Base-by-base conservation (phyloP, 257 asterid genomes). In the Solanum rostratum region DNA sequence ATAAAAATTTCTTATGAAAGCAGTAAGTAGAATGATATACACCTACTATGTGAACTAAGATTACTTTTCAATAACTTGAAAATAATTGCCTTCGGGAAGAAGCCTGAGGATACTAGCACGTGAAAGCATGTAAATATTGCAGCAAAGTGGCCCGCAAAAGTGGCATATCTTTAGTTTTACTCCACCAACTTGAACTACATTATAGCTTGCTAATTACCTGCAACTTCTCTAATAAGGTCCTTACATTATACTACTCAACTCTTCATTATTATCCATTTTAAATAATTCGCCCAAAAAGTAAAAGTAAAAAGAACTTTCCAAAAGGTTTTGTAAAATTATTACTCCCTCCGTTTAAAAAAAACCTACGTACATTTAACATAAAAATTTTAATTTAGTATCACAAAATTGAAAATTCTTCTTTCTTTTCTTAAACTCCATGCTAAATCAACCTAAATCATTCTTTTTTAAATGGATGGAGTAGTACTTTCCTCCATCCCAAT, bases 31-130 rank as follows among this genome's bases (percentile, higher is more conserved):
- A 63, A 63, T 22, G 30, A 59, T 10, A 10, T 19, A 3, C 22
- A n/a, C 66, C 33, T n/a, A 10, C 11, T 19, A 55, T 55, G 4
- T 55, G 22, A 53, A 13, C 22, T 14, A 53, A 15, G 22, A 30
- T 16, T 66, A 66, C 10, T 37, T 37, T 69, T 69, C 29, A 18
- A 10, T 19, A 69, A 37, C 78, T 69, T 69, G 50, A 37, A 69
- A 69, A 69, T 37, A 19, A 37, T 70, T 70, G 22, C 22, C 81
- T 76, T 54, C 10, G 1, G 11, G 29, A 70, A 73, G 71, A 33
- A 70, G 66, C 84, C 57, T 81, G 84, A 84, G 81, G 46, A 71
- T 49, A 73, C 84, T 27, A 45, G 37, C 89, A 87, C 73, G 85
- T 85, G 86, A 87, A 69, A 33, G 20, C 39, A 49, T 49, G 57